A percentile compares a stretch with the other conserved stretches of the same genome.
These are phyloP conservation scores for Talaromyces albobiverticillius DNA, from an alignment of 2,329 filamentous ascomycete species.

Conservation along the genomic window DNA sequence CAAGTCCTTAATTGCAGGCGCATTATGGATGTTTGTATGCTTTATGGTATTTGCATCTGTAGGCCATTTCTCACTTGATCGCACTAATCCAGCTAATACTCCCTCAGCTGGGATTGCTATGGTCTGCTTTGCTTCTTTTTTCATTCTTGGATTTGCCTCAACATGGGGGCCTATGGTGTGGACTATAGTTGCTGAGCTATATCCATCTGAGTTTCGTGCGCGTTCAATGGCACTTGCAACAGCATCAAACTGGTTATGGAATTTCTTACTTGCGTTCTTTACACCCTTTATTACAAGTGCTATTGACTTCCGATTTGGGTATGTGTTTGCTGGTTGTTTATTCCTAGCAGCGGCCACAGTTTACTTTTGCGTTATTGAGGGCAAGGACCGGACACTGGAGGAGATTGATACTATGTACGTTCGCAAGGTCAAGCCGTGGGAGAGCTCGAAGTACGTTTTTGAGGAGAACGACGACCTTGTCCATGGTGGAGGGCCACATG, in stretches of 20 bases:
- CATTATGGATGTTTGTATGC: constrained; percentile 65
- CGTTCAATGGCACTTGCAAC: constrained; percentile 74
- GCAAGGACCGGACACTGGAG: constrained; percentile 66
- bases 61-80: constrained; percentile 43
- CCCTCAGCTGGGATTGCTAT: constrained; percentile 59
- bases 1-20: constrained; percentile 63
- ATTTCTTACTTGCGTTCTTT: constrained; percentile 71
- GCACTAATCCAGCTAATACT: constrained; percentile 38
- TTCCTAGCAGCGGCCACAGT: constrained; percentile 60
- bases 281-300: constrained; percentile 70
- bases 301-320: constrained; percentile 71
- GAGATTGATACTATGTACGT: constrained; percentile 75
- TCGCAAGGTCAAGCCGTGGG: constrained; percentile 58
- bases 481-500: too few relatives aligned
- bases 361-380: constrained; percentile 72
- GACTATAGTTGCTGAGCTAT: constrained; percentile 44
- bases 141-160: constrained; percentile 66
- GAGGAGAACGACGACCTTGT: background rate
- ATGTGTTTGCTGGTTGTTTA: constrained; percentile 72
- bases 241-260: constrained; percentile 71
- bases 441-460: constrained; percentile 50
- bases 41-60: constrained; percentile 63
- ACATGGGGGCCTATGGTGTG: constrained; percentile 65
- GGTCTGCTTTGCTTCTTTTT: constrained; percentile 69
- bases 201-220: constrained; percentile 53